Conservation (phyloP, 2,329 filamentous ascomycete genomes). For the Stenocarpella maydis region DNA sequence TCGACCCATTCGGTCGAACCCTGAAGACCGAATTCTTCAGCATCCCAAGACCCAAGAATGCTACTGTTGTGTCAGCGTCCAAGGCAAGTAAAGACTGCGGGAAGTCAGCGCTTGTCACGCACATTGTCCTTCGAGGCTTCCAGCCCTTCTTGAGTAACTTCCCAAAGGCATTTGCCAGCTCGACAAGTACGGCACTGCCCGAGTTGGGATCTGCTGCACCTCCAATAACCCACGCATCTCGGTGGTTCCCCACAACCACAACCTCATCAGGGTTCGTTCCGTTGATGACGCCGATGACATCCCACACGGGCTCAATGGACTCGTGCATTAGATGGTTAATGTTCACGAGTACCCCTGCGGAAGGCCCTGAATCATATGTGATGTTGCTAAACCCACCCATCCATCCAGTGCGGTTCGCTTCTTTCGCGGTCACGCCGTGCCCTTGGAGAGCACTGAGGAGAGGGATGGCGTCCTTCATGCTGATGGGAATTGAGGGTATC, state of each 20-base stretch:
- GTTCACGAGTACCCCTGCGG: constrained; percentile 1
- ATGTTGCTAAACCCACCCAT: neutral
- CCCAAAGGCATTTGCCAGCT: constrained; percentile 78
- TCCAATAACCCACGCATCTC: constrained; percentile 77
- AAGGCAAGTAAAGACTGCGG: neutral
- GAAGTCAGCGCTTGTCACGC: neutral
- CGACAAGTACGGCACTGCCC: constrained; percentile 81
- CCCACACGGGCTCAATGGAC: constrained; percentile 75
- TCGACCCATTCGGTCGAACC: constrained; percentile 95
- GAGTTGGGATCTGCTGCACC: constrained; percentile 84
- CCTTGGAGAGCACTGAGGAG: constrained; percentile 5
- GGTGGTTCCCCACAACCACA: constrained; percentile 84
- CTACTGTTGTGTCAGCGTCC: constrained; percentile 47
- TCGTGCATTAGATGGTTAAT: constrained; percentile 15
- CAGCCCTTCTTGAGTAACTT: constrained; percentile 74
- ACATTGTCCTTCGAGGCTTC: constrained; percentile 81
- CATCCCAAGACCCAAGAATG: constrained; percentile 86
- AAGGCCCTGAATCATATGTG: constrained; percentile 13
- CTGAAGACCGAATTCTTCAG: constrained; percentile 85
- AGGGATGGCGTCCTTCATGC: constrained; percentile 10
- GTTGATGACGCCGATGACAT: constrained; percentile 92
- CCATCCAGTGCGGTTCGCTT: constrained; percentile 18
- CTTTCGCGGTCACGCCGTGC: neutral
- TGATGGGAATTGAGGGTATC: constrained; percentile 8
- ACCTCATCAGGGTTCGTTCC: constrained; percentile 82